These are phyloP conservation scores for Evernia prunastri DNA, from an alignment of 495 filamentous ascomycete species.

Conservation along the genomic window DNA sequence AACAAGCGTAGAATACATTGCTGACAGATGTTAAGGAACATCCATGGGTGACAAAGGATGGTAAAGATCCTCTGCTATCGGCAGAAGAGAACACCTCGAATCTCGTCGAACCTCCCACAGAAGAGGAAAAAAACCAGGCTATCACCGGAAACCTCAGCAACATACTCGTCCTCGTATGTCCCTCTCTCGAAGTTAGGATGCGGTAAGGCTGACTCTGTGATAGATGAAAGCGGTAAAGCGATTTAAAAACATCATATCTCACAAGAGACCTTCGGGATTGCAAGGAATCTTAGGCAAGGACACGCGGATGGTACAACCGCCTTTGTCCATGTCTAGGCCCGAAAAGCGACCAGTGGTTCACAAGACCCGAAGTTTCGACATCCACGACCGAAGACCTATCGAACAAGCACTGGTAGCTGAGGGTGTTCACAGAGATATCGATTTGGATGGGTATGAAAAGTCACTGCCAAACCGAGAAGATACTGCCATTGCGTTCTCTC, in stretches of 20 bases:
- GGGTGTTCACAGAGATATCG: conserved; percentile 39
- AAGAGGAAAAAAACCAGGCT: conserved; percentile 81
- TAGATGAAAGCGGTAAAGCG: conserved; percentile 89
- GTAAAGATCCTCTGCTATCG: conserved; percentile 72
- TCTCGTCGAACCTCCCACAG: conserved; percentile 70
- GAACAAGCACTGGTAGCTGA: conserved; percentile 44
- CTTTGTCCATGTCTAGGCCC: conserved; percentile 46
- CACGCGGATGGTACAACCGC: conserved; percentile 51
- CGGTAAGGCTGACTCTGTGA: conserved; percentile 6
- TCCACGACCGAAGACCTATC: conserved; percentile 44
- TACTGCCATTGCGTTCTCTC: conserved; percentile 18
- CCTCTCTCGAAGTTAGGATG: background rate
- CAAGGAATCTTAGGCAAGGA: conserved; percentile 53
- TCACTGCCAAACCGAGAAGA: conserved; percentile 15
- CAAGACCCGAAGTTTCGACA: conserved; percentile 44
- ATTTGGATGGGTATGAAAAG: conserved; percentile 18
- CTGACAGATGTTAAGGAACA: conserved; percentile 58
- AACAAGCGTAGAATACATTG: conserved; percentile 8
- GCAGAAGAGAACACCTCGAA: conserved; percentile 81
- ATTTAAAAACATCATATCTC: conserved; percentile 61
- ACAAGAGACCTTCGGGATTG: conserved; percentile 42
- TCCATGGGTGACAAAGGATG: conserved; percentile 85
- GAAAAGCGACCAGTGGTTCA: conserved; percentile 32
- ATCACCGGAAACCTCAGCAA: conserved; percentile 84
- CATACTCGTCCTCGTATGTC: conserved; percentile 72